Evolutionary conservation across 2,329 filamentous ascomycete species (phyloP).

Genomic region (Pseudocercospora macadamiae): DNA sequence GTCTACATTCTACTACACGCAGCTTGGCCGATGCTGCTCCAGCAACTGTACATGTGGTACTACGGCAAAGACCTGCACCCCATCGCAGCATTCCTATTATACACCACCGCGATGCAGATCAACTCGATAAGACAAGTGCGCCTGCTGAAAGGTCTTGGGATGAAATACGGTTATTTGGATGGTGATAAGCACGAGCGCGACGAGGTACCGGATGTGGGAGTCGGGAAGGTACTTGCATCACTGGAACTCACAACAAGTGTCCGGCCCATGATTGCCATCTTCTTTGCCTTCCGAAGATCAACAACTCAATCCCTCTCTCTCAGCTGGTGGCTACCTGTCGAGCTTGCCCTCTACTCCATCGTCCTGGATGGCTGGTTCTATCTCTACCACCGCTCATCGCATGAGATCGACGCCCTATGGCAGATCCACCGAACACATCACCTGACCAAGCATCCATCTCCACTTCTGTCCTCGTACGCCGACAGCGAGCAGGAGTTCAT

Average conservation of each 20-base stretch:
- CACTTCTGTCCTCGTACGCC: conserved; percentile 47
- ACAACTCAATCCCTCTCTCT: conserved; percentile 26
- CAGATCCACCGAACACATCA: conserved; percentile 52
- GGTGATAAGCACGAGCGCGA: conserved; percentile 49
- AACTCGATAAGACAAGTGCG: conserved; percentile 46
- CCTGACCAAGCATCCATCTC: conserved; percentile 51
- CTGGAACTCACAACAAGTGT: conserved; percentile 26
- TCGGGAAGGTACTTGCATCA: conserved; percentile 24
- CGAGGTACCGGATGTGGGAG: conserved; percentile 44
- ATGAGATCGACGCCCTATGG: conserved; percentile 47
- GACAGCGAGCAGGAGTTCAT: conserved; percentile 49
- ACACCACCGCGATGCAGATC: conserved; percentile 43
- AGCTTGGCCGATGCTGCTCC: conserved; percentile 42
- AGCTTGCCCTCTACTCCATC: conserved; percentile 47
- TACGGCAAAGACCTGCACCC: conserved; percentile 38
- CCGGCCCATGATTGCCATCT: conserved; percentile 26
- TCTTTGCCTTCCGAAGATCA: conserved; percentile 24
- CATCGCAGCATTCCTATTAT: conserved; percentile 41
- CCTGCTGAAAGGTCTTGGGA: conserved; percentile 43
- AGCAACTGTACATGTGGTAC: conserved; percentile 41
- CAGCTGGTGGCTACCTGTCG: conserved; percentile 42
- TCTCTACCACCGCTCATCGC: conserved; percentile 49
- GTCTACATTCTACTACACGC: conserved; percentile 46
- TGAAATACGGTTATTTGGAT: conserved; percentile 46
- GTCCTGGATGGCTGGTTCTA: conserved; percentile 53